These are phyloP conservation scores for Colletotrichum cordylinicola DNA, from an alignment of 2,329 filamentous ascomycete species.

Conservation along the genomic window DNA sequence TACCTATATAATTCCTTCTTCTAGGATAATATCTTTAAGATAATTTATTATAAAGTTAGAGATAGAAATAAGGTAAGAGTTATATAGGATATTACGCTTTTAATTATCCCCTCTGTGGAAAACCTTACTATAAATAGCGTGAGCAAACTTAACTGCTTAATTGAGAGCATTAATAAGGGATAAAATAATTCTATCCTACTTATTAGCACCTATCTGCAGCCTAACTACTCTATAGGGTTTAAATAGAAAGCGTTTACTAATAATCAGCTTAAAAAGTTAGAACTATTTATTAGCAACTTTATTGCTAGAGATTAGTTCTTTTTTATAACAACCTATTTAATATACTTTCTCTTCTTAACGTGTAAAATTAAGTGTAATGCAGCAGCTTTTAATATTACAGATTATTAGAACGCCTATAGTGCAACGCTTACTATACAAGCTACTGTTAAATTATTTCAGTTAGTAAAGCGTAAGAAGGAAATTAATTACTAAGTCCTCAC, in stretches of 20 bases:
- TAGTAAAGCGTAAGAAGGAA: slow-evolving; percentile 38
- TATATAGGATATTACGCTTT: slow-evolving; percentile 39
- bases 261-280: slow-evolving; percentile 45
- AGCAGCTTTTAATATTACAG: slow-evolving; percentile 39
- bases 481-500: slow-evolving; percentile 45
- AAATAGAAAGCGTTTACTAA: slow-evolving; percentile 33
- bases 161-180: slow-evolving; percentile 46
- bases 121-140: slow-evolving; percentile 32
- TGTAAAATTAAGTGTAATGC: slow-evolving; percentile 52
- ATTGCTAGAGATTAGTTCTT: slow-evolving; percentile 37
- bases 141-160: slow-evolving; percentile 34
- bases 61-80: slow-evolving; percentile 41
- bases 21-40: slow-evolving; percentile 39
- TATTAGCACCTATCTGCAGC: slow-evolving; percentile 41
- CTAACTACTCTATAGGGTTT: slow-evolving; percentile 50
- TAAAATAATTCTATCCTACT: slow-evolving; percentile 47
- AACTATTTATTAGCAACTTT: slow-evolving; percentile 39
- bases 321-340: slow-evolving; percentile 50
- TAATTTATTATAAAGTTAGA: slow-evolving; percentile 35
- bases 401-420: slow-evolving; percentile 39
- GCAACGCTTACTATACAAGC: slow-evolving; percentile 38
- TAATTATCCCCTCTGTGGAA: slow-evolving; percentile 45
- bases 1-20: slow-evolving; percentile 41
- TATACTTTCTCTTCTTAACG: slow-evolving; percentile 56
- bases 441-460: slow-evolving; percentile 42